These are phyloP conservation scores for Cunninghamia lanceolata DNA, from an alignment of 75 land plant genomes.

Conservation along the genomic window DNA sequence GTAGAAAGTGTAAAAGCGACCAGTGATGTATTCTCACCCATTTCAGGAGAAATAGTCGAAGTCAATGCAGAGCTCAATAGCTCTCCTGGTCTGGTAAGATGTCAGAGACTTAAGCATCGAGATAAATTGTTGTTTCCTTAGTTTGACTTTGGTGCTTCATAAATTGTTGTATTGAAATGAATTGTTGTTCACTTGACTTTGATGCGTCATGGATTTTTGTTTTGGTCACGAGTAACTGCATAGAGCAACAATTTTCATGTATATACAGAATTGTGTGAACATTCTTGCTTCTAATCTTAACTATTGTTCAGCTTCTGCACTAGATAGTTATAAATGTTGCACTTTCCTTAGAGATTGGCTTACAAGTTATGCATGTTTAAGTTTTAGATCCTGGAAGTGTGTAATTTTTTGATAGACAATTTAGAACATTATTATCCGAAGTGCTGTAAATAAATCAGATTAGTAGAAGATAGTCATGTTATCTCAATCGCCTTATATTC, in stretches of 20 bases:
- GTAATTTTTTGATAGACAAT: not conserved
- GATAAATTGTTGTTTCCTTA: not conserved
- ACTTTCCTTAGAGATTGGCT: not conserved
- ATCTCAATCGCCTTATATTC: not conserved
- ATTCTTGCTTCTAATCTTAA: not conserved
- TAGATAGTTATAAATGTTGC: not conserved
- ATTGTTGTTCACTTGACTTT: not conserved
- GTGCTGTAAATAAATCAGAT: not conserved
- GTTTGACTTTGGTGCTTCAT: not conserved
- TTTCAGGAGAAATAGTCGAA: constrained; percentile 75
- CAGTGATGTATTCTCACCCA: constrained; percentile 80
- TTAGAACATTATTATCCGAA: not conserved
- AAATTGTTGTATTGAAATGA: not conserved
- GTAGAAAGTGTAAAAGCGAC: constrained; percentile 96
- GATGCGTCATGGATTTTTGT: constrained; percentile 5
- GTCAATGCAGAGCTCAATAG: constrained; percentile 63
- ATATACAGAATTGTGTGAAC: not conserved
- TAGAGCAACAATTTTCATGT: not conserved
- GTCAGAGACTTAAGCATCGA: not conserved
- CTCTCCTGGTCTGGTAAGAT: constrained; percentile 75
- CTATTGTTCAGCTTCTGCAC: not conserved
- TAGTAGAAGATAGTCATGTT: not conserved
- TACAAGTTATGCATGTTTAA: not conserved
- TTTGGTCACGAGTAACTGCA: not conserved
- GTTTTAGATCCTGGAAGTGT: not conserved